Conservation (phyloP, 495 filamentous ascomycete genomes). For the Friedmanniomyces endolithicus region DNA sequence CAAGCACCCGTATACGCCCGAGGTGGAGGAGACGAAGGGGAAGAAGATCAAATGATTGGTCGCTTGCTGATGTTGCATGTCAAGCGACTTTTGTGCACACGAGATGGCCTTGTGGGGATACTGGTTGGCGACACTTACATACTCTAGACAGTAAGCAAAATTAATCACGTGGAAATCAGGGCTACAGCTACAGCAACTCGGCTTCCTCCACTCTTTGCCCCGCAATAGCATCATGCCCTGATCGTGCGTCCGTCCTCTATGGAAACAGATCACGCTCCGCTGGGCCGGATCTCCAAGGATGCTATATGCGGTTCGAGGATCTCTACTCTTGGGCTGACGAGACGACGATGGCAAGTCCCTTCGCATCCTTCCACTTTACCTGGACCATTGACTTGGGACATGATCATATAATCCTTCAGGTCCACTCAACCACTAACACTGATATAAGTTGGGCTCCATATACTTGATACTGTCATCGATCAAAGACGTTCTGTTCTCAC, state of each 20-base stretch:
- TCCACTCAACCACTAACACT: not conserved
- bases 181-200: not conserved
- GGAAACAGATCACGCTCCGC: not conserved
- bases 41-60: slow-evolving; percentile 14
- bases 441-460: slow-evolving; percentile 4
- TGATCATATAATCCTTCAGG: not conserved
- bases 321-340: not conserved
- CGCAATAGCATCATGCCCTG: not conserved
- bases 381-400: not conserved
- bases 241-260: not conserved
- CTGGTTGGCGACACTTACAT: no score
- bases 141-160: not conserved
- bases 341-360: not conserved
- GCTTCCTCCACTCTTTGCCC: not conserved
- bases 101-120: no score
- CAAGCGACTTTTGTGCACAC: not conserved
- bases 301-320: not conserved
- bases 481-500: slow-evolving; percentile 11
- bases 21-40: not conserved
- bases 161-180: not conserved
- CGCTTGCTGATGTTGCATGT: not conserved
- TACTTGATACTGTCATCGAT: not conserved
- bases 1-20: slow-evolving; percentile 49
- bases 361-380: not conserved
- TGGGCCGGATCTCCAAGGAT: not conserved